Base-by-base conservation (phyloP, 768 basidiomycete species). In the Zangia roseola region DNA sequence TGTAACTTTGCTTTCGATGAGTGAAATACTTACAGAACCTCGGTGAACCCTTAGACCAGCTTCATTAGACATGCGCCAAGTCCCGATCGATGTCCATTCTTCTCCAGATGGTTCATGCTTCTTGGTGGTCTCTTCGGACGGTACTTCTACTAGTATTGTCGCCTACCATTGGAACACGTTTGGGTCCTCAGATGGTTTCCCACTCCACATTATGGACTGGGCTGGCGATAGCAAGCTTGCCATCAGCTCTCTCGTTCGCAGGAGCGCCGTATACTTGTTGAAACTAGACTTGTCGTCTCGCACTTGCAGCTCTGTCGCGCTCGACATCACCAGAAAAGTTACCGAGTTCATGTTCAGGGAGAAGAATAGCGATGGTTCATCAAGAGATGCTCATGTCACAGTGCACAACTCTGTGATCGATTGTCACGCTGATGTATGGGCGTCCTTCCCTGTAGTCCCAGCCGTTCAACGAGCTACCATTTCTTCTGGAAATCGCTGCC, bases 151-250 rank as follows among this genome's bases (percentile, higher is more conserved):
- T 5, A 44, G 45, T 16, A 50, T 75, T 9, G 64, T 63, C 3
- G 74, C 74, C 6, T 80, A 77, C 55, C 83, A 84, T 57, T 81
- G 78, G 78, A 69, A 67, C 12, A 78, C 78, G 2, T 84, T 84
- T 51, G 82, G 83, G 12, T 75, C 77, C 4, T 69, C 70, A 2
- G 57, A 65, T 16, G 81, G 81, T 9, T 69, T 77, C 9, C 19
- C 41, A 3, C 55, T 80, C 1, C 58, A 68, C 21, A 58, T 77
- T 25, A 56, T 63, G 3, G 59, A 59, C 14, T 54, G 65, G 42
- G 53, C 59, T 16, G 53, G 56, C 9, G 56, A 67, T 8, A 59
- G 50, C 30, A 41, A 31, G 5, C 49, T 73, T 14, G 58, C 63
- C 17, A 48, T 81, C 23, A 81, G 73, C 0, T 81, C 83, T 0